These are phyloP conservation scores for Bertia moriformis DNA, from an alignment of 2,329 filamentous ascomycete genomes.

Conservation along the genomic window DNA sequence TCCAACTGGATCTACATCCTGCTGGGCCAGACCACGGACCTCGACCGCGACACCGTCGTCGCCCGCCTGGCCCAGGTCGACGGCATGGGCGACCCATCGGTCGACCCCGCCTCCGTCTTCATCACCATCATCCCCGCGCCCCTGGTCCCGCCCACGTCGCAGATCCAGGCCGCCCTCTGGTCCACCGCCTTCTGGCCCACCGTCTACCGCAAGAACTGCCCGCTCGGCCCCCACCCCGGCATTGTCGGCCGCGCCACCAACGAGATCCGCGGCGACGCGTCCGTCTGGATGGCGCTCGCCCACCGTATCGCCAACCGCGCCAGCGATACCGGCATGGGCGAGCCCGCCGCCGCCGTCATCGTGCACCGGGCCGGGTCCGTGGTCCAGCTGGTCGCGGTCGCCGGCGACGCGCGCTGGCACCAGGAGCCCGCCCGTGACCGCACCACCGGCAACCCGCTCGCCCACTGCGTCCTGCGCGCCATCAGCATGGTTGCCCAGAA, in stretches of 20 bases:
- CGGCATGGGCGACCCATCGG: too few relatives aligned
- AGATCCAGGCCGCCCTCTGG: constrained; percentile 62
- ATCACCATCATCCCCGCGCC: constrained; percentile 56
- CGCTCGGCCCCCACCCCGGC: constrained; percentile 69
- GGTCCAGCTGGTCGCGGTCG: constrained; percentile 52
- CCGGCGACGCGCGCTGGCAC: constrained; percentile 63
- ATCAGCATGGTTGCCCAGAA: constrained; percentile 76
- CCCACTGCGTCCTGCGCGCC: constrained; percentile 62
- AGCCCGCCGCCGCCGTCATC: constrained; percentile 61
- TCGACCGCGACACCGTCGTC: constrained; percentile 37
- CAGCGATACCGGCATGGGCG: constrained; percentile 41
- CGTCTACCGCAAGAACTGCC: constrained; percentile 75
- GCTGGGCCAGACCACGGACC: constrained; percentile 31
- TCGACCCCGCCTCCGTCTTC: constrained; percentile 31
- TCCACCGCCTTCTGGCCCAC: constrained; percentile 68
- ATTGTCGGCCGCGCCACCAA: constrained; percentile 56
- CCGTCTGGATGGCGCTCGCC: constrained; percentile 55
- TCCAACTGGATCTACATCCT: constrained; percentile 46
- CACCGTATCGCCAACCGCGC: constrained; percentile 46
- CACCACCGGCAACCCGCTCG: constrained; percentile 57
- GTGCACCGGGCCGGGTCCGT: constrained; percentile 39
- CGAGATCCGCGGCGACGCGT: constrained; percentile 49
- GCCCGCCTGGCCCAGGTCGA: constrained; percentile 30
- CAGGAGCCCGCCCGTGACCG: constrained; percentile 29
- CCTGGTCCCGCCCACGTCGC: constrained; percentile 58